Conservation (phyloP, 805 yeast species). For the Ogataea pini region DNA sequence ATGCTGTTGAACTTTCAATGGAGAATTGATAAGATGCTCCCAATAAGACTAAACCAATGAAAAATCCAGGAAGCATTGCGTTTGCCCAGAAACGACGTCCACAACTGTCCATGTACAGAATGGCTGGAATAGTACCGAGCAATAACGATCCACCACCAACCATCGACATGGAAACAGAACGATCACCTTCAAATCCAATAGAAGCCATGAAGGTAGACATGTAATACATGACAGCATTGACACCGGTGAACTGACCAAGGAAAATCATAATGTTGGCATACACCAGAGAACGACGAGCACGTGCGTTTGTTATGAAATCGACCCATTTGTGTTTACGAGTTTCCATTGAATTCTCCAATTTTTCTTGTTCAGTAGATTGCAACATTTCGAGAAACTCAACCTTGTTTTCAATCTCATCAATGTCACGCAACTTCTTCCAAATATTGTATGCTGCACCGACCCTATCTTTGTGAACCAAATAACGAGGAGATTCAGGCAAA, state of each 20-base stretch:
- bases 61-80: conserved; percentile 52
- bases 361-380: conserved; percentile 48
- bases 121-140: conserved; percentile 67
- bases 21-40: conserved; percentile 56
- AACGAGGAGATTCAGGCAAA: conserved; percentile 65
- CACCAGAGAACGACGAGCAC: conserved; percentile 61
- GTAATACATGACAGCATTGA: conserved; percentile 66
- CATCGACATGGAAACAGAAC: conserved; percentile 63
- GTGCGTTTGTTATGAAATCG: conserved; percentile 54
- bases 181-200: conserved; percentile 53
- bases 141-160: conserved; percentile 67
- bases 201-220: conserved; percentile 56
- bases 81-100: conserved; percentile 66
- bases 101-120: conserved; percentile 55
- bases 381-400: conserved; percentile 60
- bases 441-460: conserved; percentile 54
- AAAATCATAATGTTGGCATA: conserved; percentile 59
- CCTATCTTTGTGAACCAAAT: conserved; percentile 48
- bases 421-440: conserved; percentile 58
- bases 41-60: conserved; percentile 59
- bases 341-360: conserved; percentile 35
- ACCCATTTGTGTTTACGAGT: conserved; percentile 42
- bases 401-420: conserved; percentile 42
- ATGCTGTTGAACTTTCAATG: conserved; percentile 46
- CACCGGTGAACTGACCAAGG: conserved; percentile 67